Evolutionary conservation across 441 rosid species (phyloP), one percentile per base, ranked within the genome.

Genomic region (Brassica hybrid): DNA sequence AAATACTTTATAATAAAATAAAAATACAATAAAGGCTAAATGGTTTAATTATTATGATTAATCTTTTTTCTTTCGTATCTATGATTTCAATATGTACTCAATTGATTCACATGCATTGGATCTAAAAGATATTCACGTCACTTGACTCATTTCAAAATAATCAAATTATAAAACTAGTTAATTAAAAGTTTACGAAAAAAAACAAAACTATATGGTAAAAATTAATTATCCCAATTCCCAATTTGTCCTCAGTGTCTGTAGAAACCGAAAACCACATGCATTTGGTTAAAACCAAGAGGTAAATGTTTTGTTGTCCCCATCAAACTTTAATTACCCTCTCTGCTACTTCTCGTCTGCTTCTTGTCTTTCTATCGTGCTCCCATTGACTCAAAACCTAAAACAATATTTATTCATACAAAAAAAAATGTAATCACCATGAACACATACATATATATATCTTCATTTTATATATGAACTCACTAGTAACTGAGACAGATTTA

Each of bases 201-300:
- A 16, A 54, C 21, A 19, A 19, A 19, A 19, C 21, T 6, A n/a
- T 1, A 60, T 23, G 36, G 21, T 27, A n/a, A 27, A 71, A 54
- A 10, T 4, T 30, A 36, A 59, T 6, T 3, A 21, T 52, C 43
- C n/a, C 76, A 48, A 62, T 38, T 73, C 65, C 82, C 78, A 79
- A 79, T 25, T 74, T 61, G 65, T 78, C 77, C 17, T 67, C 57
- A 78, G 8, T 54, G 71, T 52, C 54, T 65, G 61, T 69, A 68
- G 70, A 64, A 69, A 21, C 71, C 27, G 57, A 73, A 73, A 69
- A 57, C 17, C 79, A 74, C 82, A 79, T 79, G 82, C 82, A 79
- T 64, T 79, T 79, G 76, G 75, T 60, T 56, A 43, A 74, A 79
- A 69, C 76, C 62, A 74, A 73, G 79, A 79, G 64, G 73, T 68